Conservation (phyloP, 2,329 filamentous ascomycete species). For the Cladosporium sp. region DNA sequence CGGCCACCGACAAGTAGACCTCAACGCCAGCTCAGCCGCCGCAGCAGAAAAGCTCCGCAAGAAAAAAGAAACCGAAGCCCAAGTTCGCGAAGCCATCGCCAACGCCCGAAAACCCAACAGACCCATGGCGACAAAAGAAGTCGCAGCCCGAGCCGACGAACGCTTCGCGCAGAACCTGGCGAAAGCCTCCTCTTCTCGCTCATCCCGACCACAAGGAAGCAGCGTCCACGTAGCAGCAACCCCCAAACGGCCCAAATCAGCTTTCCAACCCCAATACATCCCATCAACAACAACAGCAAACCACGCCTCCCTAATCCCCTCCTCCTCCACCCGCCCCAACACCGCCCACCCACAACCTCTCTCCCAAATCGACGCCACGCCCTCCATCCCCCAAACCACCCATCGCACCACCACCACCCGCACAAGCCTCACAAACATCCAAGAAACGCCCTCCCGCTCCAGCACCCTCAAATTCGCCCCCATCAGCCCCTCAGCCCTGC, state of each 20-base stretch:
- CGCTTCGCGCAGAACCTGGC: slow-evolving; percentile 35
- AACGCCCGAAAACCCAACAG: slow-evolving; percentile 72
- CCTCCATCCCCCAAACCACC: not conserved
- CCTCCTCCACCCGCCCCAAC: slow-evolving; percentile 2
- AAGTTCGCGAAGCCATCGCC: slow-evolving; percentile 69
- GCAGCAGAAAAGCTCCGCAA: slow-evolving; percentile 58
- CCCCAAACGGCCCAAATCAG: not conserved
- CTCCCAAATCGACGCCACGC: not conserved
- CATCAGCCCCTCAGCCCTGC: not conserved
- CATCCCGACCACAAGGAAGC: not conserved
- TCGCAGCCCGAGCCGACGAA: slow-evolving; percentile 63
- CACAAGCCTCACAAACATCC: slow-evolving; percentile 22
- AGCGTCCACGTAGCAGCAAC: slow-evolving; percentile 7
- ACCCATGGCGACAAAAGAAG: slow-evolving; percentile 60
- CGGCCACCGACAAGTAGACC: slow-evolving; percentile 48
- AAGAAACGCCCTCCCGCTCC: slow-evolving; percentile 41
- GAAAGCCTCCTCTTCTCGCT: slow-evolving; percentile 8
- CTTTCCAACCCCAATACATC: not conserved
- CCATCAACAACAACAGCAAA: not conserved
- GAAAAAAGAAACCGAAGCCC: slow-evolving; percentile 63
- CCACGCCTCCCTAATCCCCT: slow-evolving; percentile 5
- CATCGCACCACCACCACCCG: slow-evolving; percentile 16
- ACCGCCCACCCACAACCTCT: not conserved
- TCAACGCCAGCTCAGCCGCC: slow-evolving; percentile 48
- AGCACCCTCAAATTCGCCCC: slow-evolving; percentile 3